These are phyloP conservation scores for Leishmania arabica DNA, from an alignment of 208 protist genomes.

Conservation along the genomic window DNA sequence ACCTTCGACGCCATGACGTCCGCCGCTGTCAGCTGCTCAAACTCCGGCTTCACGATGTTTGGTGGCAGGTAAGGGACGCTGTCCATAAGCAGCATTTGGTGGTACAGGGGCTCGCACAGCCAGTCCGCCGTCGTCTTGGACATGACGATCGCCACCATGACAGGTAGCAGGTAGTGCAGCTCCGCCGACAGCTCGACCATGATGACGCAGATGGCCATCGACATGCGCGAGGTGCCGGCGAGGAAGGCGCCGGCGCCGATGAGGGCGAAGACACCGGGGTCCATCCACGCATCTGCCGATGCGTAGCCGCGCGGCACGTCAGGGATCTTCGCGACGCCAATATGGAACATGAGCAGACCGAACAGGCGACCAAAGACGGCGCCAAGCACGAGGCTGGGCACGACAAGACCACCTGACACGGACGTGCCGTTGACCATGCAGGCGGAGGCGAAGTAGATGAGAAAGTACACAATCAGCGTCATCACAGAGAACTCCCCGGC, in stretches of 20 bases:
- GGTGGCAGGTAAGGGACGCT: conserved; percentile 86
- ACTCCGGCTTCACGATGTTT: conserved; percentile 64
- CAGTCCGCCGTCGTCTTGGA: conserved; percentile 91
- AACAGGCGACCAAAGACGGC: conserved; percentile 85
- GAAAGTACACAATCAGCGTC: conserved; percentile 74
- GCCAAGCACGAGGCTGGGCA: conserved; percentile 92
- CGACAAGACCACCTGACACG: conserved; percentile 88
- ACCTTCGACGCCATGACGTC: conserved; percentile 92
- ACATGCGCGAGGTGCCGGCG: conserved; percentile 91
- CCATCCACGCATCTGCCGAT: conserved; percentile 72
- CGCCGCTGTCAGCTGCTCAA: conserved; percentile 86
- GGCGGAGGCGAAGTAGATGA: conserved; percentile 84
- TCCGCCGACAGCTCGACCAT: conserved; percentile 95
- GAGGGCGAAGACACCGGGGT: conserved; percentile 92
- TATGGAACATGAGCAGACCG: conserved; percentile 76
- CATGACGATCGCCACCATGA: conserved; percentile 94
- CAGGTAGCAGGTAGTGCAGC: conserved; percentile 92
- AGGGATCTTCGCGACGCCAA: conserved; percentile 24
- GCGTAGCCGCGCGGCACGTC: conserved; percentile 54
- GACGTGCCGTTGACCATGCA: conserved; percentile 73
- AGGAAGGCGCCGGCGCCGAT: conserved; percentile 94
- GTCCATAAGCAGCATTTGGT: conserved; percentile 90
- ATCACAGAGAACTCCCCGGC: conserved; percentile 64
- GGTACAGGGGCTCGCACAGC: conserved; percentile 90
- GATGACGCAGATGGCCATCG: conserved; percentile 94